Evolutionary conservation across 495 filamentous ascomycete species (phyloP).

Genomic region (Saxophila tyrrhenica): DNA sequence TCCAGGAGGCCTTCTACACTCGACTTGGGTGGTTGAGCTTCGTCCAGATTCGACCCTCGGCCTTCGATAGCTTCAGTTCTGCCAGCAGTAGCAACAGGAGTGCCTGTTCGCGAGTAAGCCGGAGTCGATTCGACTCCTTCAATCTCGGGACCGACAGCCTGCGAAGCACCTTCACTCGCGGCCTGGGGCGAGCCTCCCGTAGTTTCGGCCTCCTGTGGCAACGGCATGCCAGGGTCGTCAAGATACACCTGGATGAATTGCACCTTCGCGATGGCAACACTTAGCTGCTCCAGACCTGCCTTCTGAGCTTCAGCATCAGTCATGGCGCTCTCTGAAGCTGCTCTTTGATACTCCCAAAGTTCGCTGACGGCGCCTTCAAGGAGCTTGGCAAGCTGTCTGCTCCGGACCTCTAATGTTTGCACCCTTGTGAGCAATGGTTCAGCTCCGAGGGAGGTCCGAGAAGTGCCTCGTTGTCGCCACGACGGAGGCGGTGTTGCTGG

Average conservation of each 20-base stretch:
- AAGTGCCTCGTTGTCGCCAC: neutral
- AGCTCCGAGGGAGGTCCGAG: neutral
- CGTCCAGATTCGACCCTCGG: neutral
- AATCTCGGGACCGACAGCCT: too few relatives aligned
- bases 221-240: slow-evolving; percentile 48
- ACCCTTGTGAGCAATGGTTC: slow-evolving; percentile 14
- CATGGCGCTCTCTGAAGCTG: slow-evolving; percentile 10
- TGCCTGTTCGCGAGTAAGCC: too few relatives aligned
- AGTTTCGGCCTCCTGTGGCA: slow-evolving; percentile 31
- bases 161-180: too few relatives aligned
- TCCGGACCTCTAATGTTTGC: slow-evolving; percentile 52
- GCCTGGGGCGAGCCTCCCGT: too few relatives aligned
- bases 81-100: neutral
- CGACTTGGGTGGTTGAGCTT: neutral
- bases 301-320: slow-evolving; percentile 20
- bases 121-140: too few relatives aligned
- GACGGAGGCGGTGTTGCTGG: slow-evolving; percentile 1
- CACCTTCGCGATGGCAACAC: slow-evolving; percentile 57
- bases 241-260: slow-evolving; percentile 71
- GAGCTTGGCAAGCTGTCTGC: slow-evolving; percentile 58
- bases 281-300: slow-evolving; percentile 34
- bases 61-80: too few relatives aligned
- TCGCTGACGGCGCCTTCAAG: slow-evolving; percentile 60
- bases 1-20: neutral
- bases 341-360: slow-evolving; percentile 43